Base-by-base conservation (phyloP, 129 eudicot species). In the Artemisia tridentata region DNA sequence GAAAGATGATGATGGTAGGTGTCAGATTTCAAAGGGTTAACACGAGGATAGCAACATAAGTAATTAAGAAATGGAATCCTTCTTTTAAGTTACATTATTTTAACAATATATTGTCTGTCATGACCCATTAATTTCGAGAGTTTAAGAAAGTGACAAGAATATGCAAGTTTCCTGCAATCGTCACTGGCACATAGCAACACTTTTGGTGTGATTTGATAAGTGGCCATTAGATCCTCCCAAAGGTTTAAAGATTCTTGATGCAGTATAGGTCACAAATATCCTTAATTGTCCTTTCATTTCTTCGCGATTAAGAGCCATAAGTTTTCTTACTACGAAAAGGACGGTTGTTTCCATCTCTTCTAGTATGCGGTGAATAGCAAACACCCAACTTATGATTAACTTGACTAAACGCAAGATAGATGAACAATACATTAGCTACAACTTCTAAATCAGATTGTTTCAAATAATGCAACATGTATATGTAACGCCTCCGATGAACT, bases 211-310 rank as follows among this genome's bases (percentile, higher is more conserved):
- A 19, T 12, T 7, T 14, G 63, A 34, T 63, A 71, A 77, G 76
- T 63, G 83, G 72, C 80, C 72, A 53, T 80, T 74, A 74, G 84
- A 54, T 80, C 72, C 62, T 74, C 72, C 80, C 84, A 80, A 80
- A 45, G 84, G 84, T 69, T 74, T 53, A 18, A 67, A 62, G 79
- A 79, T 68, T 79, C 75, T 47, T 61, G 64, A 77, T 16, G 25
- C 43, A n/a, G 53, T 46, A 21, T 55, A 54, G 46, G 72, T 45
- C 47, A 63, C 69, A 63, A 67, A 75, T 75, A 68, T 63, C 59
- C 81, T 70, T 54, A 50, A 57, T 70, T 69, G 75, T 68, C 48
- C 27, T 23, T 63, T 25, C 38, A 60, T 67, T 51, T 72, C 62
- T 72, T 66, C 27, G 23, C 4, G 57, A 23, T 56, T 59, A 76